Base-by-base conservation (phyloP, 2,329 filamentous ascomycete species). In the Fusarium camptoceras region DNA sequence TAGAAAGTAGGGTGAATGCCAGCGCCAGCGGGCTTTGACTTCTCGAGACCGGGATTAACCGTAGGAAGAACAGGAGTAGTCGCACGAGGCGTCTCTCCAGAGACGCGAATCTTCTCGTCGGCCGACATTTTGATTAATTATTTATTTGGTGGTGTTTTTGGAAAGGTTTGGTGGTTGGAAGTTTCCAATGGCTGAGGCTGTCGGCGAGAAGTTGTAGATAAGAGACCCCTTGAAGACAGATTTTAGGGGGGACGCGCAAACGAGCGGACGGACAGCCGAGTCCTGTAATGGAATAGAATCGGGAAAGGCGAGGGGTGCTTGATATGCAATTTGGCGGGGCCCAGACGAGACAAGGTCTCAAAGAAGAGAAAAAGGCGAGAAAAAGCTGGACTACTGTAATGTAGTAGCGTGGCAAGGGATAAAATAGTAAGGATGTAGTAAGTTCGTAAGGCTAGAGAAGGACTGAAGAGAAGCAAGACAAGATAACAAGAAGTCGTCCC, bases 51-150 rank as follows among this genome's bases (percentile, higher is more conserved):
- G 25, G 91, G 92, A 80, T 95, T 97, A 80, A 93, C 88, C 14
- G 91, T 94, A 30, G 94, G 94, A 78, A 98, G 86, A 62, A 94
- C 85, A 85, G 88, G 76, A 82, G 82, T 81, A 70, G 90, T 87
- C 55, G 81, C 76, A 80, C 91, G 88, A 60, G 88, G 84, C 75
- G 87, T 84, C 81, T 97, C 94, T 81, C 92, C 92, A 48, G 94
- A 97, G 76, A 90, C 86, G 78, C 94, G 91, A 75, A 87, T 90
- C 84, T 97, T 98, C 81, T 97, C 92, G 79, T 92, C 92, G 76
- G 69, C 75, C 68, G 79, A 79, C 79, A 81, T 81, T 47, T 34
- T 76, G 75, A 65, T 53, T 56, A 48, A 89, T 42, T 56, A 56
- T 44, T 91, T 92, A 67, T 18, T 79, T 53, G 59, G 27, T 83